Evolutionary conservation across 2,329 filamentous ascomycete genomes (phyloP).

Genomic region (Sarocladiaceae sp.): DNA sequence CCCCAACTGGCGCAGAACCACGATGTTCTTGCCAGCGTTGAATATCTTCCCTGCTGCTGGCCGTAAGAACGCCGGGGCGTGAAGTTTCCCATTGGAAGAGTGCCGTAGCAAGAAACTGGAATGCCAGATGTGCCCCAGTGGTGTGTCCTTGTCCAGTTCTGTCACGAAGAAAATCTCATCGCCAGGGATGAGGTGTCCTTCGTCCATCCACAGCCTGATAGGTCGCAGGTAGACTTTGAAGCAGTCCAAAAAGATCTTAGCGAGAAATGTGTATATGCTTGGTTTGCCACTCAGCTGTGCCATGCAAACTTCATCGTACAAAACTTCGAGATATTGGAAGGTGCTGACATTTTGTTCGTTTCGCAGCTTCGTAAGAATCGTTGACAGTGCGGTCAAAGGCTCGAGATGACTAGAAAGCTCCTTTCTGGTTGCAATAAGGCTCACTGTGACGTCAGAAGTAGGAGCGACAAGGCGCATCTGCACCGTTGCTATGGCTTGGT

Average conservation of each 20-base stretch:
- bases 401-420: slow-evolving; percentile 51
- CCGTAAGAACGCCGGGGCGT: slow-evolving; percentile 72
- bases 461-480: slow-evolving; percentile 58
- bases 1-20: slow-evolving; percentile 73
- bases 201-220: slow-evolving; percentile 79
- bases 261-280: slow-evolving; percentile 57
- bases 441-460: slow-evolving; percentile 53
- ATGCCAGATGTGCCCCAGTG: slow-evolving; percentile 69
- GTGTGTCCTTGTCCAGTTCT: slow-evolving; percentile 47
- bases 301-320: slow-evolving; percentile 67
- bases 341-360: slow-evolving; percentile 40
- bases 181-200: slow-evolving; percentile 61
- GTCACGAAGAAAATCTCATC: slow-evolving; percentile 75
- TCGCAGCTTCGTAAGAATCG: slow-evolving; percentile 41
- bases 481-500: slow-evolving; percentile 52
- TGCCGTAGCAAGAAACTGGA: slow-evolving; percentile 65
- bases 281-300: slow-evolving; percentile 67
- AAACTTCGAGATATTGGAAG: slow-evolving; percentile 72
- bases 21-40: slow-evolving; percentile 81
- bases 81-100: slow-evolving; percentile 54
- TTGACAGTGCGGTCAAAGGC: slow-evolving; percentile 56
- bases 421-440: slow-evolving; percentile 57
- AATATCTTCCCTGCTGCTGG: slow-evolving; percentile 70
- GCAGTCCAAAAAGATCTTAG: slow-evolving; percentile 72
- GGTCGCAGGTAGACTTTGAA: slow-evolving; percentile 79